Evolutionary conservation across 225 moss, liverwort and hornwort genomes (phyloP), one percentile per base, ranked within the genome.

Genomic region (Climacium dendroides): DNA sequence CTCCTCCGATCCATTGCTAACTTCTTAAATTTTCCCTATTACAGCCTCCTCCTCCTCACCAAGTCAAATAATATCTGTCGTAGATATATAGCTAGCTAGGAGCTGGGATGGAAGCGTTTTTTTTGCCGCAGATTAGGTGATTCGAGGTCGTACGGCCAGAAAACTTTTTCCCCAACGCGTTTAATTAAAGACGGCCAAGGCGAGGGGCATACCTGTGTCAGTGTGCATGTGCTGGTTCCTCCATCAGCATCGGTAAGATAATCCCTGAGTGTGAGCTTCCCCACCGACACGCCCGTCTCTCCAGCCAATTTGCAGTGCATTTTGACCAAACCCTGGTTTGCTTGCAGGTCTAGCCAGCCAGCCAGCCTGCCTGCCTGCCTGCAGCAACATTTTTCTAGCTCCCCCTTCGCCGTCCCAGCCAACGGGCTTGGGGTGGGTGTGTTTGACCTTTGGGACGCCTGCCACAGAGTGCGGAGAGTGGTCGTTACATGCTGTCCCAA

Each of bases 151-250:
- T 87, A 54, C 74, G 34, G 26, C 16, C 4, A 62, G 37, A 74
- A 74, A 62, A 19, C 34, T 63, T 41, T 13, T 32, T 19, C 5
- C 9, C 34, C 47, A 50, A 77, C 57, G 81, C 74, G 74, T 30
- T 53, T 72, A 62, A 77, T 65, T 59, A 74, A n/a, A 72, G 63
- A 55, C 45, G 30, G n/a, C 52, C 32, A 28, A 29, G 59, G 59
- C 30, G 29, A 80, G 80, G 61, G 65, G n/a, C 35, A 55, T 18
- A 13, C 53, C 13, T 5, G 80, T 87, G 83, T 83, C 83, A 76
- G 88, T 77, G 88, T 59, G 88, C 88, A 88, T 88, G 88, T 88
- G 88, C 83, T 66, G 77, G 34, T 57, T 50, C 76, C 45, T 20
- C 75, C 55, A 65, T 52, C 73, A 73, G 87, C 62, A 87, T 81